Conservation (phyloP, 2,329 filamentous ascomycete species). For the Verticillium albo-atrum region DNA sequence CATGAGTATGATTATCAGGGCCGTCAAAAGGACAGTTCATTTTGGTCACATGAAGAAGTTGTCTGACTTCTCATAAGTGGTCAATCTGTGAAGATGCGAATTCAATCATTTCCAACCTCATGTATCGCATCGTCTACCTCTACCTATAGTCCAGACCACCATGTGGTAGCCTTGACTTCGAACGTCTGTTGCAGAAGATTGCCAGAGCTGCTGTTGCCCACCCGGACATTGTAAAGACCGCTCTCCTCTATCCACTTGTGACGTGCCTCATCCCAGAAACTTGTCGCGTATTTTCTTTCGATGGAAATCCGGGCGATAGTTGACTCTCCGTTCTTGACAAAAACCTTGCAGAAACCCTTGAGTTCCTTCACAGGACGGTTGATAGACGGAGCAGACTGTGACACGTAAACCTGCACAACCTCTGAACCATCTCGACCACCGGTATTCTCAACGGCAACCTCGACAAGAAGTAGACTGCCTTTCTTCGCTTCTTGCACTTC, state of each 20-base stretch:
- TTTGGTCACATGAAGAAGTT: too few relatives aligned
- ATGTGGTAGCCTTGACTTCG: too few relatives aligned
- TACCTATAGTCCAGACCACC: too few relatives aligned
- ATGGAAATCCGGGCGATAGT: conserved; percentile 17
- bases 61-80: too few relatives aligned
- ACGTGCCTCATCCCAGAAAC: conserved; percentile 1
- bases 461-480: neutral
- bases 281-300: neutral
- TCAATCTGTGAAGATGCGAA: too few relatives aligned
- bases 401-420: conserved; percentile 53
- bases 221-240: neutral
- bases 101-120: too few relatives aligned
- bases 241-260: neutral
- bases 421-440: conserved; percentile 49
- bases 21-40: too few relatives aligned
- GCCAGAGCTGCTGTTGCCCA: neutral
- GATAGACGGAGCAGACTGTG: conserved; percentile 23
- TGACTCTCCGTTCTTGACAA: conserved; percentile 4
- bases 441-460: conserved; percentile 57
- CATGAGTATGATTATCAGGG: too few relatives aligned
- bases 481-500: conserved; percentile 56
- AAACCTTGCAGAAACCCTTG: conserved; percentile 49
- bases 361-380: conserved; percentile 40
- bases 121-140: too few relatives aligned
- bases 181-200: neutral